phyloP scores from a whole-genome alignment of 495 filamentous ascomycete species.

The Aspergillus hancockii region DNA sequence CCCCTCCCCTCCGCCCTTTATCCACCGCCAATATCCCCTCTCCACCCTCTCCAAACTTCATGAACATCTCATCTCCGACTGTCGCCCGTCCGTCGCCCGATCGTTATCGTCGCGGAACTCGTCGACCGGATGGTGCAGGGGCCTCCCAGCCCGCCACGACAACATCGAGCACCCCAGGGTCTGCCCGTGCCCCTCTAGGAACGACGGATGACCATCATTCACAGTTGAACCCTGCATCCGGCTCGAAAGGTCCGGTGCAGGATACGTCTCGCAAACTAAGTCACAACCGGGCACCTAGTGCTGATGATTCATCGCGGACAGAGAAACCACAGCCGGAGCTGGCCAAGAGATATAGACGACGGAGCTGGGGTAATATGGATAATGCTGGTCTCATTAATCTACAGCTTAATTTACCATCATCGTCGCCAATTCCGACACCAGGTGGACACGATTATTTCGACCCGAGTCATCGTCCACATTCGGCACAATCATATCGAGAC shows the following conservation, averaged over 20 bases:
- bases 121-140: constrained; percentile 46
- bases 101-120: constrained; percentile 63
- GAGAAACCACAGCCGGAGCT: constrained; percentile 55
- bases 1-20: constrained; percentile 47
- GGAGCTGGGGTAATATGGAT: constrained; percentile 83
- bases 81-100: constrained; percentile 64
- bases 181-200: constrained; percentile 11
- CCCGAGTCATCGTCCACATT: constrained; percentile 42
- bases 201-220: constrained; percentile 29
- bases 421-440: constrained; percentile 25
- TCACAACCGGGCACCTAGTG: constrained; percentile 50
- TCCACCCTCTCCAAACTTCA: constrained; percentile 36
- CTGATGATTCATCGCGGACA: constrained; percentile 51
- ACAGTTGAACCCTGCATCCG: constrained; percentile 10
- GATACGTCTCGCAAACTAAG: constrained; percentile 19
- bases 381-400: constrained; percentile 46
- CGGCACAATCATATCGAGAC: constrained; percentile 59
- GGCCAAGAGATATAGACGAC: constrained; percentile 74
- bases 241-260: constrained; percentile 11
- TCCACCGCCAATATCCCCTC: constrained; percentile 53
- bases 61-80: constrained; percentile 48
- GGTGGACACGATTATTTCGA: constrained; percentile 41
- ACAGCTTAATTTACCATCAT: constrained; percentile 39
- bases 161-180: constrained; percentile 21
- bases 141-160: constrained; percentile 45